Percentiles rank a stretch among this genome's conserved stretches.
Evolutionary conservation across 2,329 filamentous ascomycete species (phyloP).

Genomic region (Daldinia eschscholtzii): DNA sequence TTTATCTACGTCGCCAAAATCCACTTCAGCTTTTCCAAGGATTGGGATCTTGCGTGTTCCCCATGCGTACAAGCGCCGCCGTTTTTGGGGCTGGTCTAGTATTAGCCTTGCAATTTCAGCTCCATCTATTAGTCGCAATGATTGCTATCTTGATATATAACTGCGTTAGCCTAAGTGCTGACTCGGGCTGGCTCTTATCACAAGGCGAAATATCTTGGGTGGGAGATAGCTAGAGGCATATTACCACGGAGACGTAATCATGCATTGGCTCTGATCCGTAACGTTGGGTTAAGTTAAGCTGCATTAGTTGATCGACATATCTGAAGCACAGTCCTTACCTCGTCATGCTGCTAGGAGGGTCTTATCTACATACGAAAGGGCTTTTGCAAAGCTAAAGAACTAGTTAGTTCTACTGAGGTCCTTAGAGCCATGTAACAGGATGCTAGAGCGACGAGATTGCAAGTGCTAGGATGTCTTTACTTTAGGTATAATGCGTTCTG

Average conservation of each 20-base stretch:
- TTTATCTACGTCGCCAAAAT: conserved; percentile 2
- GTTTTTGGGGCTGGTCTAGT: conserved; percentile 19
- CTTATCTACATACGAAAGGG: background rate
- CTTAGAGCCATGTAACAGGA: background rate
- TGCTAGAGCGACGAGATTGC: background rate
- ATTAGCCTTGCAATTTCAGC: conserved; percentile 8
- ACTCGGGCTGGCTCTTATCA: background rate
- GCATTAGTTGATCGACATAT: background rate
- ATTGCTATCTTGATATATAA: conserved; percentile 6
- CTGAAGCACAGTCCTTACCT: background rate
- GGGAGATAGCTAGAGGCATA: background rate
- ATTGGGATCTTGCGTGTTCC: conserved; percentile 2
- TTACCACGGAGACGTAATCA: background rate
- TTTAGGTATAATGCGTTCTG: background rate
- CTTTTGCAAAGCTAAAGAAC: background rate
- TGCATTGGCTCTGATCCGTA: background rate
- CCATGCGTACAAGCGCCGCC: conserved; percentile 20
- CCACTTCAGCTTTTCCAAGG: conserved; percentile 21
- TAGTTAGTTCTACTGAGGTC: background rate
- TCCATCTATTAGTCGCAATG: background rate
- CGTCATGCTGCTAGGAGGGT: background rate
- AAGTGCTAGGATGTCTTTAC: background rate
- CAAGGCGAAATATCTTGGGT: background rate
- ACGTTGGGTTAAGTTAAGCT: background rate
- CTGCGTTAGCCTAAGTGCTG: background rate